Base-by-base conservation (phyloP, 371 early-diverging fungal genomes). In the Haplosporangium sp. region DNA sequence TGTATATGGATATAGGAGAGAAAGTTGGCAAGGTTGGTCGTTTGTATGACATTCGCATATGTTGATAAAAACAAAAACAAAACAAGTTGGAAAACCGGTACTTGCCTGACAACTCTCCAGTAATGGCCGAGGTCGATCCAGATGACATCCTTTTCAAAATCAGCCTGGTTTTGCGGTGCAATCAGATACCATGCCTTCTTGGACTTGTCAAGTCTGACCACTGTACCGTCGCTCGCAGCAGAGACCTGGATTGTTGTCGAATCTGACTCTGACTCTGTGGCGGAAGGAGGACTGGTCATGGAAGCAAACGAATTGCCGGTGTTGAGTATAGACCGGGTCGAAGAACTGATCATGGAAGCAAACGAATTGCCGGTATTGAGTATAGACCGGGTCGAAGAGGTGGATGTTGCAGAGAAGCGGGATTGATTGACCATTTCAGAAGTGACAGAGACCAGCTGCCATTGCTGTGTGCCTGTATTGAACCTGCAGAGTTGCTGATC, bases 21-120 rank as follows among this genome's bases (percentile, higher is more conserved):
- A 56, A 9, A 13, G 36, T 36, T 12, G 10, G 21, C 12, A 1
- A 37, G 54, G 16, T 38, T 21, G 0, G 36, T 2, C 29, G 6
- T 37, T 18, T 16, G 29, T 36, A 16, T 40, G 51, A 45, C 11
- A 54, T n/a, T 6, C 6, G 43, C n/a, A 48, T 5, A 18, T 7
- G 21, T 4, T 18, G 5, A 13, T 18, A 18, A 11, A 48, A 1
- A 36, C 11, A 13, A 53, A 18, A 41, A 14, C 13, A 38, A 36
- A 45, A 45, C 45, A 46, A 38, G 51, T 20, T 13, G 46, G 10
- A 55, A 55, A 20, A 40, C 36, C 5, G 4, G 3, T 37, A 38
- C 2, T 20, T 68, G 68, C 79, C 79, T 71, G 45, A 79, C 69
- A 63, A 72, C 72, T 38, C 65, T 79, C 79, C 79, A 79, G 13